Evolutionary conservation across 495 filamentous ascomycete genomes (phyloP).

Genomic region (Neurospora sp.): DNA sequence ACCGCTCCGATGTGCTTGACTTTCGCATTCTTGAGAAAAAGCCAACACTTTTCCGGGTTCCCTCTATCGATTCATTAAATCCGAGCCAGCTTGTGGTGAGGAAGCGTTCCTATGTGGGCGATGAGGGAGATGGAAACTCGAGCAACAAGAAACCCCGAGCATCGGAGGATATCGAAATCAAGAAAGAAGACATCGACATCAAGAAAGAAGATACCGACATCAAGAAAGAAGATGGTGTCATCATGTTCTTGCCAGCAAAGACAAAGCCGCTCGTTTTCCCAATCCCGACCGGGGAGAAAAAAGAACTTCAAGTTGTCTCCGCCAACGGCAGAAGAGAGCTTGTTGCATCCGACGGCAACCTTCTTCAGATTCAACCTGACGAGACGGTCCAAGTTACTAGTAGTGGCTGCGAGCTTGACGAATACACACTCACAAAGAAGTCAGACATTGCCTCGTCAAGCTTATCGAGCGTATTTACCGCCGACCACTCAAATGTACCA

Average conservation of each 20-base stretch:
- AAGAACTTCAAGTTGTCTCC: conserved; percentile 24
- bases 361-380: conserved; percentile 32
- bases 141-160: conserved; percentile 30
- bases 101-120: conserved; percentile 32
- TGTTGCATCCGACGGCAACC: conserved; percentile 18
- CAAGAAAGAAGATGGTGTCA: conserved; percentile 28
- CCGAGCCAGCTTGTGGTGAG: conserved; percentile 20
- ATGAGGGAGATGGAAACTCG: conserved; percentile 19
- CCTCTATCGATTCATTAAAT: conserved; percentile 10
- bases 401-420: conserved; percentile 28
- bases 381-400: conserved; percentile 32
- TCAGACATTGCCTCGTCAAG: conserved; percentile 35
- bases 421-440: conserved; percentile 35
- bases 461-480: conserved; percentile 40
- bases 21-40: conserved; percentile 40
- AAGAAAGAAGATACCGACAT: conserved; percentile 12
- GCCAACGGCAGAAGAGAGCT: conserved; percentile 20
- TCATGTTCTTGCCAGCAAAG: conserved; percentile 35
- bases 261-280: conserved; percentile 33
- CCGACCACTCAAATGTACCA: conserved; percentile 32
- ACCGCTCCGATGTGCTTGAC: conserved; percentile 32
- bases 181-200: neutral
- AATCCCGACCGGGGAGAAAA: conserved; percentile 28
- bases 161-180: conserved; percentile 10
- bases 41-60: conserved; percentile 20